These are phyloP conservation scores for Aspergillus sp. DNA, from an alignment of 2,329 filamentous ascomycete genomes.

Conservation along the genomic window DNA sequence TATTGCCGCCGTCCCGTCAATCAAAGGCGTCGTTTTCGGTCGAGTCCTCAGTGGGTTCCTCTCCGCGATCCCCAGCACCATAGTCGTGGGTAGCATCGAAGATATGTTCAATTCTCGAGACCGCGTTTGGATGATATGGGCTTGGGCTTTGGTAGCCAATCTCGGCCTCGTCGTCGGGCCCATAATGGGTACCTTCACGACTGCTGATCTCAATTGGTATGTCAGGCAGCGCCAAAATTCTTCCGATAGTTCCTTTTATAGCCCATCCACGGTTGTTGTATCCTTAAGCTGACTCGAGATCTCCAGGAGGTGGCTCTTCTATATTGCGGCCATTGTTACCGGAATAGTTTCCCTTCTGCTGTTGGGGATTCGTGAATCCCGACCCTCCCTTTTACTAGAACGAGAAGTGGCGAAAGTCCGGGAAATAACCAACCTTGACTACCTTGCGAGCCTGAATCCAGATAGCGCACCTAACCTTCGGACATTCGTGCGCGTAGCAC, in stretches of 20 bases:
- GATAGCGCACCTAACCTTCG: conserved; percentile 39
- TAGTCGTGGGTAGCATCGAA: conserved; percentile 50
- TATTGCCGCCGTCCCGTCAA: conserved; percentile 37
- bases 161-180: conserved; percentile 47
- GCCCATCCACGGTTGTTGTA: background rate
- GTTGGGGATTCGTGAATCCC: conserved; percentile 43
- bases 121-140: conserved; percentile 49
- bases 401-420: conserved; percentile 32
- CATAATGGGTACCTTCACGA: conserved; percentile 45
- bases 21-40: conserved; percentile 41
- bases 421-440: conserved; percentile 24
- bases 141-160: conserved; percentile 47
- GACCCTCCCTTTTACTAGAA: conserved; percentile 46
- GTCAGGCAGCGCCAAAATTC: background rate
- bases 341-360: conserved; percentile 35
- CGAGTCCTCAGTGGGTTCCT: conserved; percentile 46
- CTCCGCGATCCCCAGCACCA: conserved; percentile 50
- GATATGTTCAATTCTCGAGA: conserved; percentile 49
- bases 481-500: conserved; percentile 39
- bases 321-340: conserved; percentile 42
- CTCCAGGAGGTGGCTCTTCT: conserved; percentile 47
- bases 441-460: conserved; percentile 36
- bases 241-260: background rate
- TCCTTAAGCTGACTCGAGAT: background rate
- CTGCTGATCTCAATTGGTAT: conserved; percentile 39